phyloP scores from a whole-genome alignment of 257 asterid genomes.

The Nicotiana paniculata region DNA sequence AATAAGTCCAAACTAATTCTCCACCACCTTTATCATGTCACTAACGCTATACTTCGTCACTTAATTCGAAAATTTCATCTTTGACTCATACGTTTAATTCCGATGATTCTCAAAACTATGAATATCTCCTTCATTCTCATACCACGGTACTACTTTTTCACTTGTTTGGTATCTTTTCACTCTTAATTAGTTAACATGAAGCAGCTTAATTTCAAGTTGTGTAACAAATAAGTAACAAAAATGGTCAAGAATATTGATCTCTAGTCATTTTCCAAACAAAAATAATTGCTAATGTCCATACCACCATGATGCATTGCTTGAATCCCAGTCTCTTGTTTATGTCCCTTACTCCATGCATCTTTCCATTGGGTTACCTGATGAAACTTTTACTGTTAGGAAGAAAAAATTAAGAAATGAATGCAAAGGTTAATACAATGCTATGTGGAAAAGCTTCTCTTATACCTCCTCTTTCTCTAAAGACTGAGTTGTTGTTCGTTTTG shows the following conservation, averaged over 20 bases:
- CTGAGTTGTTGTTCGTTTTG: background rate
- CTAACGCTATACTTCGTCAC: background rate
- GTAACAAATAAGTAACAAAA: background rate
- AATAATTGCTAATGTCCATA: background rate
- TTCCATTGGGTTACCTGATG: conserved; percentile 8
- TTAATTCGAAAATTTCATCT: background rate
- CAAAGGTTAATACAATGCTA: background rate
- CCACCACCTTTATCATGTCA: background rate
- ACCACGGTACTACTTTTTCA: background rate
- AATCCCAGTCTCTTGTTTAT: background rate
- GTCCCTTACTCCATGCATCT: conserved; percentile 6
- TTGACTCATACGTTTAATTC: background rate
- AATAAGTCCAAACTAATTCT: background rate
- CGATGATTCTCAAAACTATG: background rate
- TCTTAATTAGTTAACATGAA: background rate
- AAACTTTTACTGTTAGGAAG: background rate
- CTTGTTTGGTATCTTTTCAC: background rate
- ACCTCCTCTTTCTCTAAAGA: background rate
- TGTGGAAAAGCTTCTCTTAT: background rate
- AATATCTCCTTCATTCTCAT: background rate
- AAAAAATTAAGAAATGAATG: background rate
- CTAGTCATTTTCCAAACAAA: background rate
- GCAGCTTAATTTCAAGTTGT: background rate
- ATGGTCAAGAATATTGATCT: background rate
- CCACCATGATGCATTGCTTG: conserved; percentile 1